Percentiles rank a stretch among this genome's conserved stretches.
Conservation (phyloP, 1,139 yeast species). For the Yamadazyma spencermartinsiae region DNA sequence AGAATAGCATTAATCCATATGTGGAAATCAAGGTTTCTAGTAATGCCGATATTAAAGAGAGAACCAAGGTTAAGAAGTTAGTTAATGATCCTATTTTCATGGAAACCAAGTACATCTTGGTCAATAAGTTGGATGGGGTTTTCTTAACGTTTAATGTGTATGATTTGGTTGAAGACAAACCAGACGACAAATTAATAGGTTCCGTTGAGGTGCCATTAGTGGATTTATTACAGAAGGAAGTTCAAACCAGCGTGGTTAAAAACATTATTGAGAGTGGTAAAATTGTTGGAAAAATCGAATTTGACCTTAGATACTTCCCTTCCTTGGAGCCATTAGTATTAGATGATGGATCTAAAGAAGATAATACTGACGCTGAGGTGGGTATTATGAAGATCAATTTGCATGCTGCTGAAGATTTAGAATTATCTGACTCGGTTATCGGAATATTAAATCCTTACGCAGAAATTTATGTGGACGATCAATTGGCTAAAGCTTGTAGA, state of each 20-base stretch:
- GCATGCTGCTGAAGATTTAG: constrained; percentile 72
- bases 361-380: constrained; percentile 56
- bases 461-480: constrained; percentile 58
- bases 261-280: constrained; percentile 52
- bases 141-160: constrained; percentile 52
- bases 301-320: constrained; percentile 67
- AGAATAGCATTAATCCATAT: constrained; percentile 59
- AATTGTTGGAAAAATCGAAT: constrained; percentile 58
- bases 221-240: constrained; percentile 58
- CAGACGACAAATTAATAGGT: constrained; percentile 59
- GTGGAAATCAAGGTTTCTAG: constrained; percentile 50
- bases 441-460: constrained; percentile 76
- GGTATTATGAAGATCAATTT: constrained; percentile 73
- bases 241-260: constrained; percentile 30
- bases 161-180: constrained; percentile 51
- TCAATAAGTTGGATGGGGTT: constrained; percentile 58
- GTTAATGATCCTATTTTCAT: constrained; percentile 61
- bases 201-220: constrained; percentile 54
- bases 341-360: constrained; percentile 53
- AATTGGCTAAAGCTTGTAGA: constrained; percentile 56
- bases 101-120: constrained; percentile 62
- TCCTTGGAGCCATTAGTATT: constrained; percentile 46
- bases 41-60: constrained; percentile 43
- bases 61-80: constrained; percentile 57
- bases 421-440: constrained; percentile 58